Base-by-base conservation (phyloP, 805 yeast species). In the Wickerhamiella hasegawae region DNA sequence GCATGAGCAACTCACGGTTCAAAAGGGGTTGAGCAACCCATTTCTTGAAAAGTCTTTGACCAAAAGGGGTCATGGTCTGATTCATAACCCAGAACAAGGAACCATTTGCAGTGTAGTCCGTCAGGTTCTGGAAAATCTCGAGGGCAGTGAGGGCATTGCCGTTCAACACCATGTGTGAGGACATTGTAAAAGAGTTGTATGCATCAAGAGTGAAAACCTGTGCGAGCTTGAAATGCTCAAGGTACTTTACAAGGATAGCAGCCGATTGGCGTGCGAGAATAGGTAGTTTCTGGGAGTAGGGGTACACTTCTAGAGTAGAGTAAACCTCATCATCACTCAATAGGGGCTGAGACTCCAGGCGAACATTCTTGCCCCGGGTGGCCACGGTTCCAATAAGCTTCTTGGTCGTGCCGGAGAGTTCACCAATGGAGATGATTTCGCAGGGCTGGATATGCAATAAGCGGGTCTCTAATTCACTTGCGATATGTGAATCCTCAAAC, bases 21-120 rank as follows among this genome's bases (percentile, higher is more conserved):
- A 70, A 55, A 17, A 85, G 60, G 1, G 98, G 98, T 40, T 66
- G 62, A 1, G 72, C 62, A 0, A 85, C 57, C 98, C 98, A 90
- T 26, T 67, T 59, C 20, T 65, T 62, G 11, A 90, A 52, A 39
- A 71, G 46, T 36, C 94, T 56, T 31, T 63, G 66, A 0, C 98
- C 98, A 53, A 76, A 77, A 20, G 66, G 62, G 0, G 97, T 81
- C 23, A 71, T 58, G 0, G 97, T 81, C 44, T 78, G 84, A 51
- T 87, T 79, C 40, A 90, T 45, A 2, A 82, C 59, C 84, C 92
- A 81, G 12, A 80, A 52, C 11, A 87, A 57, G 0, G 94, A 72
- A 0, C 96, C 97, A 22, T 63, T 56, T 6, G 60, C 60, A 4
- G 63, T 57, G 10, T 58, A 52, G 41, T 73, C 73, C 0, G 90